Evolutionary conservation across 768 basidiomycete species (phyloP), one percentile per base, ranked within the genome.

Genomic region (Clavulina sp.): DNA sequence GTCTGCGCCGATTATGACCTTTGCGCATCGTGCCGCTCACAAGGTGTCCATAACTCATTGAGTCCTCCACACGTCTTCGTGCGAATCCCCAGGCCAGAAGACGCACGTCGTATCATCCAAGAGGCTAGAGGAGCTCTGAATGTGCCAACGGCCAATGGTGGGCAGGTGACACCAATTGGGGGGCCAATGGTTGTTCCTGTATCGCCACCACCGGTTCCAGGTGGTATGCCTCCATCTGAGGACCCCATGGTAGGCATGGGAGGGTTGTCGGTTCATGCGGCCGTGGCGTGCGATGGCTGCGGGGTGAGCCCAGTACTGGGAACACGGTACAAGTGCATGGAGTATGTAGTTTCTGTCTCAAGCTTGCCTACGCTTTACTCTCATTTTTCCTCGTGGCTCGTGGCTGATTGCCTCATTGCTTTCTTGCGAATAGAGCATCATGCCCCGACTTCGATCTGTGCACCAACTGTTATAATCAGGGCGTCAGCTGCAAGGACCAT

Each of bases 391-490:
- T 46, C 9, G 24, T 46, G 43, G 19, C 13, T 9, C 26, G 26
- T 46, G 43, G 26, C 26, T n/a, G n/a, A 46, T 46, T 13, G 36
- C 36, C 43, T n/a, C n/a, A n/a, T 13, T 46, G 43, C 13, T 13
- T 13, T 13, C 26, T 49, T 13, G 9, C 16, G 6, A 32, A 24
- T 24, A 29, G 24, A 55, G 54, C 23, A n/a, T 48, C 9, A 50
- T 55, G 54, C 44, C 31, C 54, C 5, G 54, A 53, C 24, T 54
- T 47, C 32, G 54, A 53, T 32, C 33, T 55, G 16, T 55, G 54
- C 32, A n/a, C 21, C 19, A 48, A 55, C 26, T 55, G 54, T 47
- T 9, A 46, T 13, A 24, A 16, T 28, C 13, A 46, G 43, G 26
- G 26, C 9, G 26, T 26, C 9, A 9, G 26, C 26, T 26, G 9